Evolutionary conservation across 345 rosid genomes (phyloP), one percentile per base, ranked within the genome.

Genomic region (Physaria fendleri): DNA sequence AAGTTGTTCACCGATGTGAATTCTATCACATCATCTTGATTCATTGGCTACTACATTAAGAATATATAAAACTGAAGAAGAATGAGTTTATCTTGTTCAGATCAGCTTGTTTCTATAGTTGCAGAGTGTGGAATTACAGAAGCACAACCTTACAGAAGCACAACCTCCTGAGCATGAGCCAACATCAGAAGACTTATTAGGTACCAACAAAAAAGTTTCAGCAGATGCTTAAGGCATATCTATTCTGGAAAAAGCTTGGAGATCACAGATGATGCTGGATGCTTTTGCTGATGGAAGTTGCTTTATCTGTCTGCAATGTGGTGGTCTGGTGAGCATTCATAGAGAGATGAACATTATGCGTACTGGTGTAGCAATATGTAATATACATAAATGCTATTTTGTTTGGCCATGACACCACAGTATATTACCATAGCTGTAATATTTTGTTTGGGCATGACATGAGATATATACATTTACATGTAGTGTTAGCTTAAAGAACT

Each of bases 261-360:
- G 95, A 74, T 75, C 34, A 38, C 99, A 90, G 66, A 65, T 94
- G 34, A 84, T 85, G 73, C 73, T 85, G 64, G 99, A 90, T 37
- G 97, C 97, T 17, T 90, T 78, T 76, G 79, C 93, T 0, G 97
- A 90, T 24, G 97, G 96, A 67, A 94, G 95, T 81, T 90, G 95
- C 79, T 94, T 87, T 72, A 79, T 87, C 25, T 90, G 97, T 68
- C 67, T 94, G 69, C 82, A 81, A 13, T 94, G 99, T 8, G 96
- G 99, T 8, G 97, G 99, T 51, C 85, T 94, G 30, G 99, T 94
- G 46, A 85, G 97, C 48, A 77, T 71, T 62, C 76, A 83, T 61
- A 90, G 97, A 85, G 72, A 78, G 99, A 94, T 18, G 90, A 90
- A 78, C 99, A 90, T 47, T 82, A 79, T 65, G 83, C 96, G 4